Evolutionary conservation across 2,329 filamentous ascomycete genomes (phyloP).

Genomic region (Verticillium dahliae): DNA sequence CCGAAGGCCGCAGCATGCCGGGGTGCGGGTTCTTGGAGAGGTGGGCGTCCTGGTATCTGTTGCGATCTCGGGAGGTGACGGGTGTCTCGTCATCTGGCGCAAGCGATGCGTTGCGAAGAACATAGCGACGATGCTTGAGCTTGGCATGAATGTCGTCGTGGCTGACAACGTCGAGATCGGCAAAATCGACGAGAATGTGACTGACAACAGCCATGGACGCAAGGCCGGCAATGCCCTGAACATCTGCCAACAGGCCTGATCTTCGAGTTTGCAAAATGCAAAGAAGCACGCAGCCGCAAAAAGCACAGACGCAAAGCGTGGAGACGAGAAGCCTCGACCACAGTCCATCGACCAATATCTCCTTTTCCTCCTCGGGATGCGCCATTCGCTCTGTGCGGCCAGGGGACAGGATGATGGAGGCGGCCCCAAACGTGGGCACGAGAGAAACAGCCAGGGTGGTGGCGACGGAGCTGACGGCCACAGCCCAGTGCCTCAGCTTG

Average conservation of each 20-base stretch:
- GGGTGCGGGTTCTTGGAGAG: slow-evolving; percentile 59
- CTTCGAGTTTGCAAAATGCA: slow-evolving; percentile 55
- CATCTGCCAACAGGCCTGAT: slow-evolving; percentile 61
- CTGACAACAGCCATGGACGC: slow-evolving; percentile 69
- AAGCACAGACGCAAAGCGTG: slow-evolving; percentile 50
- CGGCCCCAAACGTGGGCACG: slow-evolving; percentile 62
- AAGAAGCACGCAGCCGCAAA: slow-evolving; percentile 51
- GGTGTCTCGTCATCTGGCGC: slow-evolving; percentile 54
- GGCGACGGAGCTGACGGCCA: slow-evolving; percentile 58
- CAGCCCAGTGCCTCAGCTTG: slow-evolving; percentile 58
- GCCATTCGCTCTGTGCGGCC: slow-evolving; percentile 35
- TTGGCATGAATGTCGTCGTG: slow-evolving; percentile 61
- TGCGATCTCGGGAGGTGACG: slow-evolving; percentile 29
- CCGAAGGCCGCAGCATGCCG: slow-evolving; percentile 56
- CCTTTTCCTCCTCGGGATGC: slow-evolving; percentile 38
- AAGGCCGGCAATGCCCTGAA: slow-evolving; percentile 66
- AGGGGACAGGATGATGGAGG: slow-evolving; percentile 52
- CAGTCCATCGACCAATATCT: slow-evolving; percentile 45
- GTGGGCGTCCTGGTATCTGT: slow-evolving; percentile 41
- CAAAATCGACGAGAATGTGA: slow-evolving; percentile 69
- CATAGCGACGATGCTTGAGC: slow-evolving; percentile 61
- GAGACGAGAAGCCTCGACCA: slow-evolving; percentile 58
- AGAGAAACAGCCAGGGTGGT: slow-evolving; percentile 61
- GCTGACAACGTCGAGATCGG: slow-evolving; percentile 61
- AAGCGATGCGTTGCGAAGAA: slow-evolving; percentile 63